Percentiles rank a stretch among this genome's conserved stretches.
Conservation (phyloP, 1,284 basidiomycete species). For the Ustilago crameri region DNA sequence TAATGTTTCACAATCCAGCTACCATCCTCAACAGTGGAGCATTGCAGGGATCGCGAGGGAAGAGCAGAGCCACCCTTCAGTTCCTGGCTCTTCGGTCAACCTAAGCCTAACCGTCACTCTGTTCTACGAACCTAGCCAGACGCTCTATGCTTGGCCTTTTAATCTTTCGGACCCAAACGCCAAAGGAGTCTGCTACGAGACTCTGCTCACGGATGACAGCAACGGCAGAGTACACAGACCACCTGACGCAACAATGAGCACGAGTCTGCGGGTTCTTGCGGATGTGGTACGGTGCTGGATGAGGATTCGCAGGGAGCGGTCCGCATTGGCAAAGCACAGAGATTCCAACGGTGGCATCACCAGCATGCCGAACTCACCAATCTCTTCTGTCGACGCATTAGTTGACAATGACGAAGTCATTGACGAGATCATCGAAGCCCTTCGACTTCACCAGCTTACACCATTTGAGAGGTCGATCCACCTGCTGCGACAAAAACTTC, state of each 20-base stretch:
- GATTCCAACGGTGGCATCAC: constrained; percentile 2
- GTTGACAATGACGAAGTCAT: constrained; percentile 40
- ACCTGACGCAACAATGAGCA: constrained; percentile 38
- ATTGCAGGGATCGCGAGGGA: constrained; percentile 19
- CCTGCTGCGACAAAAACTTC: constrained; percentile 24
- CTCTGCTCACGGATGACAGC: constrained; percentile 3
- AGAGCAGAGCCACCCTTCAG: constrained; percentile 11
- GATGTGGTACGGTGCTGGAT: constrained; percentile 44
- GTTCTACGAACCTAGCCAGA: constrained; percentile 29
- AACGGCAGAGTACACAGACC: constrained; percentile 14
- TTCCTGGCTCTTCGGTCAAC: neutral
- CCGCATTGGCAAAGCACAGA: constrained; percentile 3
- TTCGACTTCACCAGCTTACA: constrained; percentile 18
- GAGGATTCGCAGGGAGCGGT: constrained; percentile 22
- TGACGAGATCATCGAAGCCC: constrained; percentile 23
- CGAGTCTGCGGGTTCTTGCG: constrained; percentile 30
- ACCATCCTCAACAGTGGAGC: constrained; percentile 22
- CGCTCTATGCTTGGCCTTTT: constrained; percentile 42
- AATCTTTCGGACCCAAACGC: constrained; percentile 27
- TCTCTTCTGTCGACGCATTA: constrained; percentile 20
- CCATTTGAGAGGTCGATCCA: constrained; percentile 35
- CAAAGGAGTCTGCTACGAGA: constrained; percentile 41
- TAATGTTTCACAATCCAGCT: constrained; percentile 5
- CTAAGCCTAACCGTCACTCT: constrained; percentile 28
- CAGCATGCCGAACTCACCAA: neutral